These are phyloP conservation scores for Thuidium tamariscinum DNA, from an alignment of 225 moss, liverwort and hornwort species.

Conservation along the genomic window DNA sequence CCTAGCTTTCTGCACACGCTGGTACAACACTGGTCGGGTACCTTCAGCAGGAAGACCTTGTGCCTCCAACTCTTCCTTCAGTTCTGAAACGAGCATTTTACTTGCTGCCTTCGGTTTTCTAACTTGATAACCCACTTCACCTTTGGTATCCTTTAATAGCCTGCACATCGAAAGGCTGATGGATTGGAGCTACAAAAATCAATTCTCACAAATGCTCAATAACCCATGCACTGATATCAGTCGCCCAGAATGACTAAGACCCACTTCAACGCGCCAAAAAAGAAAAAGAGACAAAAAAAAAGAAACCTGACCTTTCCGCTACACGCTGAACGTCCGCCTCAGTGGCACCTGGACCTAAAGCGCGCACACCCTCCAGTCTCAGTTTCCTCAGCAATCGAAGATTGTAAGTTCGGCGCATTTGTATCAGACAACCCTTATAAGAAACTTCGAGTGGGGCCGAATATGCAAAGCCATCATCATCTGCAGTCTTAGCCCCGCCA, in stretches of 20 bases:
- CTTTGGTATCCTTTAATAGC: constrained; percentile 65
- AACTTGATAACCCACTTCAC: constrained; percentile 55
- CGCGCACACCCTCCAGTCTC: constrained; percentile 66
- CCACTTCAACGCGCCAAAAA: neutral
- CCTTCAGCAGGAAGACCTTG: constrained; percentile 93
- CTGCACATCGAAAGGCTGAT: constrained; percentile 15
- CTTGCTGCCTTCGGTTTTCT: constrained; percentile 97
- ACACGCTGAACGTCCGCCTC: constrained; percentile 74
- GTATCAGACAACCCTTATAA: constrained; percentile 63
- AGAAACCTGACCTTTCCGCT: constrained; percentile 30
- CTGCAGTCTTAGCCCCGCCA: constrained; percentile 29
- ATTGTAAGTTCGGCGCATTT: constrained; percentile 59
- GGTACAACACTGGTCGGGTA: constrained; percentile 89
- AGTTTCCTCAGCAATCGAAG: constrained; percentile 74
- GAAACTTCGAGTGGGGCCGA: constrained; percentile 78
- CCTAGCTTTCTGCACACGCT: constrained; percentile 98
- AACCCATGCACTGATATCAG: neutral
- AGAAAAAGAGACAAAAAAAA: neutral
- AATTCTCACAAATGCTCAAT: neutral
- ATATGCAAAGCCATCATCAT: constrained; percentile 82
- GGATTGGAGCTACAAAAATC: neutral
- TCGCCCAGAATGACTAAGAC: neutral
- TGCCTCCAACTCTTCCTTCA: constrained; percentile 91
- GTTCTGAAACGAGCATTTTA: constrained; percentile 90
- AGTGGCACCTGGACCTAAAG: constrained; percentile 82